Base-by-base conservation (phyloP, 2,329 filamentous ascomycete genomes). In the Pyrenophora tritici-repentis region DNA sequence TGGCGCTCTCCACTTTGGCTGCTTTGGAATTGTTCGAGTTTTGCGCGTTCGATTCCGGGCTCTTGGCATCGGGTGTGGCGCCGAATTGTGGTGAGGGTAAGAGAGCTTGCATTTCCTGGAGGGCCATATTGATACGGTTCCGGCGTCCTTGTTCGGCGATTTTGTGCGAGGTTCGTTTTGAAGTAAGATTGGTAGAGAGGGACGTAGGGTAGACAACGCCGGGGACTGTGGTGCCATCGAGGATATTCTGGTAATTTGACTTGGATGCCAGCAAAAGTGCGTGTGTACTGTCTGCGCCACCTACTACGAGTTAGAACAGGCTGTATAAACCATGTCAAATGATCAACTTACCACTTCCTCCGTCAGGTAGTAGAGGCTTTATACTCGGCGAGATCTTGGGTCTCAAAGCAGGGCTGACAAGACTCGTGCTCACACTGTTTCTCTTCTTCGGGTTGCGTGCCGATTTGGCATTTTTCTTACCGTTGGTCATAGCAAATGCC, bases 91-190 rank as follows among this genome's bases (percentile, higher is more conserved):
- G 77, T 0, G 78, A 73, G 0, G 94, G 93, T n/a, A 99, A 78
- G 2, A 99, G 79, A 0, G 86, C 83, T 42, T 94, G 91, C 73
- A 99, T 96, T 72, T 97, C 89, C 63, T 93, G 90, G 17, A 99
- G 79, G 0, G 94, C 94, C 46, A 87, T 89, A 71, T 99, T 99
- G 75, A 99, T 97, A 40, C 94, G 86, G 70, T 99, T 97, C 52
- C 94, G 83, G 40, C 94, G 86, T 6, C 94, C 94, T 76, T 99
- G 94, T 75, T 99, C 94, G 14, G 94, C 94, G 60, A 99, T 90
- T 75, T 99, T 99, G 78, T 99, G 94, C 36, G 91, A 96, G 2
- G 94, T 97, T 45, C 93, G 88, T 78, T 99, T 99, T 3, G 91
- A 96, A 0, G 92, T 97, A 20, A 99, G 78, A 59, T 96, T 96